Evolutionary conservation across 2,329 filamentous ascomycete species (phyloP), one percentile per base, ranked within the genome.

Genomic region (Sclerotinia trifoliorum): DNA sequence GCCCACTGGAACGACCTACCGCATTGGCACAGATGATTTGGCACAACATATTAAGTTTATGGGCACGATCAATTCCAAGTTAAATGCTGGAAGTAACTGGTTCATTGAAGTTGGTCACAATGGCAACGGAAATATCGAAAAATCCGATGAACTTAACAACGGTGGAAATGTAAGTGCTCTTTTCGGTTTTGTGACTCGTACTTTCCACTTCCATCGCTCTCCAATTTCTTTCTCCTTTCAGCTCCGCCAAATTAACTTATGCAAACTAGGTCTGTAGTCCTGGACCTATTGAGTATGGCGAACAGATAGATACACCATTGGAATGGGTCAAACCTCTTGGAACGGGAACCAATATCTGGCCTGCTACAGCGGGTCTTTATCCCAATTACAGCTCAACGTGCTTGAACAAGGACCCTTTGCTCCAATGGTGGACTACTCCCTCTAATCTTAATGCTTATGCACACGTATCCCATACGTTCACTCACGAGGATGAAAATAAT

Each of bases 401-500:
- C 74, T 81, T 80, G 24, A 74, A 82, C 69, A 74, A 83, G 0
- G 86, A 88, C 74, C 71, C 78, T 3, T 78, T 88, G 13, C 78
- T 83, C 55, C 74, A 78, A n/a, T 89, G 85, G 85, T 87, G 86
- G 77, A 77, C 80, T 35, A 82, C 75, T n/a, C 65, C 79, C 11
- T 70, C 70, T 3, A 86, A 88, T 74, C 79, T 81, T 29, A 81
- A 88, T 75, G 78, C 79, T 15, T 88, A 86, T 75, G 83, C 81
- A 10, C 83, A 86, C 65, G 78, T 89, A n/a, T 87, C 85, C 1
- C 86, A 89, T 76, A 88, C 86, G 0, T 88, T 88, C 75, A 85
- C 84, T 3, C 86, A 88, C 71, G 79, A 83, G 71, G 83, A 84
- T 70, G 78, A 87, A 68, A 83, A 88, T 73, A 88, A 88, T 70